These are phyloP conservation scores for Eucalyptus sp. DNA, from an alignment of 345 rosid genomes.

Conservation along the genomic window DNA sequence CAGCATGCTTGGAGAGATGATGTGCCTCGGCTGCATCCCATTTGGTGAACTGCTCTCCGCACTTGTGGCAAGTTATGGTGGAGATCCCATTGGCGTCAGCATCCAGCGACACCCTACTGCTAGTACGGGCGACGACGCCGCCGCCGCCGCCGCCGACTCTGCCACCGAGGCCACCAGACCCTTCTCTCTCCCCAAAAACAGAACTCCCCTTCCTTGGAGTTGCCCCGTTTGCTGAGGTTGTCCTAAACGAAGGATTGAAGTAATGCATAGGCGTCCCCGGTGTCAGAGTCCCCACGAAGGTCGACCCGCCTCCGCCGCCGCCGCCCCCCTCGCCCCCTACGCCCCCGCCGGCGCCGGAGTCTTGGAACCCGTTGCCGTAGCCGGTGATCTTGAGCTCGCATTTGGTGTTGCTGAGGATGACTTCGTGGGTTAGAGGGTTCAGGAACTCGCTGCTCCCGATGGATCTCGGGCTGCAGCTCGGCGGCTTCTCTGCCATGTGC, in stretches of 20 bases:
- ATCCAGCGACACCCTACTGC: slow-evolving; percentile 50
- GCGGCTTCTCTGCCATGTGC: slow-evolving; percentile 65
- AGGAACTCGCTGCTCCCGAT: slow-evolving; percentile 98
- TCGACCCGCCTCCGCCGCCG: slow-evolving; percentile 18
- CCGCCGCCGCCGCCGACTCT: slow-evolving; percentile 2
- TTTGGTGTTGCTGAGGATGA: slow-evolving; percentile 75
- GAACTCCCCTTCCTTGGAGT: slow-evolving; percentile 47
- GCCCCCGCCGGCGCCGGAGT: slow-evolving; percentile 6
- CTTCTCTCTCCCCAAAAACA: slow-evolving; percentile 35
- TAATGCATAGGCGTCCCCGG: slow-evolving; percentile 97
- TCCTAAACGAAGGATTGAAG: slow-evolving; percentile 52
- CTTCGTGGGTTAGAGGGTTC: slow-evolving; percentile 95
- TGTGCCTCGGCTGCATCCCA: slow-evolving; percentile 96
- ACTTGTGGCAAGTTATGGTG: slow-evolving; percentile 80
- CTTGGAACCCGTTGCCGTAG: slow-evolving; percentile 22
- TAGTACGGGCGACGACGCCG: background rate
- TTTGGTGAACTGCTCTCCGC: slow-evolving; percentile 88
- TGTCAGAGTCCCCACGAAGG: slow-evolving; percentile 68
- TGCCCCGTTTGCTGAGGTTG: slow-evolving; percentile 2
- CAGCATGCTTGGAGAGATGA: slow-evolving; percentile 97
- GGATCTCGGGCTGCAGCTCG: slow-evolving; percentile 95
- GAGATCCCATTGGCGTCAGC: slow-evolving; percentile 42
- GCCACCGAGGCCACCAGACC: slow-evolving; percentile 22
- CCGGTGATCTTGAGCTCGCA: slow-evolving; percentile 97
- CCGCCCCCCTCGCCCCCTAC: slow-evolving; percentile 1